Conservation (phyloP, 2,329 filamentous ascomycete genomes). For the Fusarium azukiicola region DNA sequence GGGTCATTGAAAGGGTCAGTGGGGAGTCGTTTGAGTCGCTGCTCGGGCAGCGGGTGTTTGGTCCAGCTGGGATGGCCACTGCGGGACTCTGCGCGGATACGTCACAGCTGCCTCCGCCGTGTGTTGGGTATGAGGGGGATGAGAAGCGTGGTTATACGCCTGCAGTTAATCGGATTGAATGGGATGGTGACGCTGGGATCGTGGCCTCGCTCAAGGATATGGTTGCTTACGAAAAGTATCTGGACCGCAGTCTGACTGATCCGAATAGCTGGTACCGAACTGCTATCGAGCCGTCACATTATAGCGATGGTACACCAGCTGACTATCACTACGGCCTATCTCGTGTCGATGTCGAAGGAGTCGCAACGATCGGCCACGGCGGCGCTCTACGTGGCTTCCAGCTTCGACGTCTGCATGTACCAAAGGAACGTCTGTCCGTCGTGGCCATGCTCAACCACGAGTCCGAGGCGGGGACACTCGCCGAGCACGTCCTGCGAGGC, state of each 20-base stretch:
- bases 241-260: constrained; percentile 36
- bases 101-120: constrained; percentile 31
- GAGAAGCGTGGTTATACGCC: constrained; percentile 36
- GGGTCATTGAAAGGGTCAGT: constrained; percentile 34
- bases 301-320: constrained; percentile 36
- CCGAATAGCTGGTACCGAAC: constrained; percentile 37
- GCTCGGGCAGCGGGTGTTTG: constrained; percentile 38
- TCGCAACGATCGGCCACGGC: constrained; percentile 31
- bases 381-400: constrained; percentile 43
- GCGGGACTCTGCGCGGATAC: constrained; percentile 37
- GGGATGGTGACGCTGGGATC: constrained; percentile 42
- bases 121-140: constrained; percentile 42
- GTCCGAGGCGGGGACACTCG: constrained; percentile 33
- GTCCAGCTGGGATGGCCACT: constrained; percentile 42
- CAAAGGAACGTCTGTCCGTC: constrained; percentile 38
- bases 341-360: constrained; percentile 33
- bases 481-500: constrained; percentile 30
- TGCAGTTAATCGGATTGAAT: constrained; percentile 40
- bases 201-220: constrained; percentile 42
- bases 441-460: constrained; percentile 45
- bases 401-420: constrained; percentile 36
- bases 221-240: constrained; percentile 39
- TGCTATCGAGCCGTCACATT: constrained; percentile 35
- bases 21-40: constrained; percentile 31
- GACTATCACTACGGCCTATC: constrained; percentile 33